Conservation (phyloP, 1,284 basidiomycete species). For the Ganoderma multipileum region DNA sequence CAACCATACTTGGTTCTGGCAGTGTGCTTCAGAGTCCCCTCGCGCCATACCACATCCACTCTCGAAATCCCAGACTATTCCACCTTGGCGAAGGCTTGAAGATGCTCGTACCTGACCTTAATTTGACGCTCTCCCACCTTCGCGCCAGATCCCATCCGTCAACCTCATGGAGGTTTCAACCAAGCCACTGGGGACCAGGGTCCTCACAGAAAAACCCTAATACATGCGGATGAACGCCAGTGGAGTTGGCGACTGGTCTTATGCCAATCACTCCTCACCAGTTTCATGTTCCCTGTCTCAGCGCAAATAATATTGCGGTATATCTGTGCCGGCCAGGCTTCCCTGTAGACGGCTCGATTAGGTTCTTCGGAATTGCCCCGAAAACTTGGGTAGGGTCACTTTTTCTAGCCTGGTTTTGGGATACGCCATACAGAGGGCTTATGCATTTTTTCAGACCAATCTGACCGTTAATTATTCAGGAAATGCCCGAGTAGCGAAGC, state of each 20-base stretch:
- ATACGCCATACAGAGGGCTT: background rate
- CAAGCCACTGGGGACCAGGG: background rate
- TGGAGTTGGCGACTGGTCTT: background rate
- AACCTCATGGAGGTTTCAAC: background rate
- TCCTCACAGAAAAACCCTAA: background rate
- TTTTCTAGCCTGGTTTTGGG: background rate
- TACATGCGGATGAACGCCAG: background rate
- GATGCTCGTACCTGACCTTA: background rate
- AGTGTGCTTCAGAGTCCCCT: background rate
- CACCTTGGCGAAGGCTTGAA: background rate
- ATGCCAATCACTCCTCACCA: background rate
- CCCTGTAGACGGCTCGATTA: background rate
- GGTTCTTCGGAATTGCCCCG: background rate
- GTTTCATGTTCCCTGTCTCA: background rate
- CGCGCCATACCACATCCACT: background rate
- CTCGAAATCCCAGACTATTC: background rate
- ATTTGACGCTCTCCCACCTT: background rate
- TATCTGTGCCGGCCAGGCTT: background rate
- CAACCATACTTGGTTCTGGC: background rate
- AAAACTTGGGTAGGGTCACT: background rate
- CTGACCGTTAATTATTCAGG: conserved; percentile 14
- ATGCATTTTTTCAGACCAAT: background rate
- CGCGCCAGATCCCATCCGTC: background rate
- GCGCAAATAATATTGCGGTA: background rate
- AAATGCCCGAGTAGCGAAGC: background rate